Evolutionary conservation across 306 rosid genomes (phyloP).

Genomic region (Comarum palustre): DNA sequence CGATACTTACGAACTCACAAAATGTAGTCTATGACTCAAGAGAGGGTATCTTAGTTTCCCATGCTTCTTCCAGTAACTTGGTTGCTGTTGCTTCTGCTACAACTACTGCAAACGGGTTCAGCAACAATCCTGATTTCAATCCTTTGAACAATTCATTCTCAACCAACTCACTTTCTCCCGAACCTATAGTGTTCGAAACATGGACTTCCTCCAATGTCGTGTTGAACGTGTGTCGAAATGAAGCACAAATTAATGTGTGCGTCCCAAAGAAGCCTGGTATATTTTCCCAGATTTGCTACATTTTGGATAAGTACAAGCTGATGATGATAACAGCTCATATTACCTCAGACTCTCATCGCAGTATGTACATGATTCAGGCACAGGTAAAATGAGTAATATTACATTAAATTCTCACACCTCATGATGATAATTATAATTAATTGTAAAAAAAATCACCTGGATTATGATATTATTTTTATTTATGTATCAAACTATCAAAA

Average conservation of each 20-base stretch:
- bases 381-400: conserved; percentile 8
- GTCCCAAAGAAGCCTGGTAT: conserved; percentile 40
- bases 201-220: conserved; percentile 53
- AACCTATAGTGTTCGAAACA: conserved; percentile 37
- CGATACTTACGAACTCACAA: conserved; percentile 10
- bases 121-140: neutral
- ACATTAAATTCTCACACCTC: neutral
- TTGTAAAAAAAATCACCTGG: too few species aligned
- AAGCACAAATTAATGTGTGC: conserved; percentile 65
- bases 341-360: conserved; percentile 27
- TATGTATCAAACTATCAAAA: too few species aligned
- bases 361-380: conserved; percentile 46
- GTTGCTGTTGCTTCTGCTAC: conserved; percentile 16
- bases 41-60: conserved; percentile 38
- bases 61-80: conserved; percentile 27
- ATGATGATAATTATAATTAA: neutral
- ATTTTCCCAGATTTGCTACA: conserved; percentile 42
- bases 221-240: conserved; percentile 44
- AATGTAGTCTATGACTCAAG: conserved; percentile 26
- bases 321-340: conserved; percentile 48
- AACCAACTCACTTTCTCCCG: neutral
- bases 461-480: too few species aligned
- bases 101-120: conserved; percentile 15
- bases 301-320: conserved; percentile 52
- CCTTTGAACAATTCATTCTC: conserved; percentile 6